Evolutionary conservation across 495 filamentous ascomycete genomes (phyloP), one percentile per base, ranked within the genome.

Genomic region (Podospora australis): DNA sequence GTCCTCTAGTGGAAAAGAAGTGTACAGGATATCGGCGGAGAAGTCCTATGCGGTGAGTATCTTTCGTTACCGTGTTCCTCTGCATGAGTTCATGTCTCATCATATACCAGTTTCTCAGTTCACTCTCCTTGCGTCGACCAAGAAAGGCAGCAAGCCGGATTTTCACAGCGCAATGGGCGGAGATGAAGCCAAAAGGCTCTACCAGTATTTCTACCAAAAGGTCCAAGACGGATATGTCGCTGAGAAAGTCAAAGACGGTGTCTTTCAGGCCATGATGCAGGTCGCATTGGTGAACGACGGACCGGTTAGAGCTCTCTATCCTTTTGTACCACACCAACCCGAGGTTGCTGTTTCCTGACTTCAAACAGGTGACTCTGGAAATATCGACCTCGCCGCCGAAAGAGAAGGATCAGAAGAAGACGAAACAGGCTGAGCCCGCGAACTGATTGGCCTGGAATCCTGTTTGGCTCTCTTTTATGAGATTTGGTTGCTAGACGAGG

Each of bases 201-300:
- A 99, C 67, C 76, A 87, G 32, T 71, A 79, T 49, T 95, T 99
- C 69, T 78, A 87, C 49, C 62, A 71, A n/a, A 84, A 84, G 52
- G 80, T 96, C 20, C 74, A 85, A 50, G 76, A 84, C 54, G 67
- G 78, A 3, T 94, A 97, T 62, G 64, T 69, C 4, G 64, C 79
- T 6, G 88, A 89, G 13, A 84, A 78, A 53, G 90, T 99, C 50
- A 90, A 94, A 59, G 84, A 97, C 60, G 94, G 94, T 11, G 81
- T 95, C 28, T 99, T 97, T 64, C 90, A 95, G 57, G 92, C 94
- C 44, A 96, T 96, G 90, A 99, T 97, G 92, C 86, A 96, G 57
- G 92, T 96, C 49, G 86, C 86, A 50, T 62, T 96, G 20, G 82
- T 95, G 28, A 97, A 97, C 56, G 90, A 97, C 62, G 91, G 90